A percentile compares a stretch with the other conserved stretches of the same genome.
Evolutionary conservation across 768 basidiomycete genomes (phyloP).

Genomic region (Auricularia cornea): DNA sequence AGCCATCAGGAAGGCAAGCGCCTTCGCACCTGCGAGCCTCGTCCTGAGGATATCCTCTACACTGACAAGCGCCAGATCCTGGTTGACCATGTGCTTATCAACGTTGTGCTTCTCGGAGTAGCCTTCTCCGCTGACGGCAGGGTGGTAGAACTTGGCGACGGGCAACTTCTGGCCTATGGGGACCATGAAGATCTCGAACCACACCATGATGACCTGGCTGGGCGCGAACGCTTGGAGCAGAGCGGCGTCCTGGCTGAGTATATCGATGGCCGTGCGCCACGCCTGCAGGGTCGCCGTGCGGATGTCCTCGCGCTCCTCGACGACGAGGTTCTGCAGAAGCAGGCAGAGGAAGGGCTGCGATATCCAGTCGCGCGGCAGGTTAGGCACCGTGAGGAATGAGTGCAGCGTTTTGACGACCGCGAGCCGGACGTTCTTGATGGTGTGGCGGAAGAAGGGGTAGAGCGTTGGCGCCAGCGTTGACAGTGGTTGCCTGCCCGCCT

Average conservation of each 20-base stretch:
- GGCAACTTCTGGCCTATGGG: conserved; percentile 80
- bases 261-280: conserved; percentile 63
- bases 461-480: conserved; percentile 76
- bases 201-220: conserved; percentile 60
- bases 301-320: conserved; percentile 84
- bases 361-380: conserved; percentile 77
- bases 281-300: conserved; percentile 61
- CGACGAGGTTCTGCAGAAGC: conserved; percentile 87
- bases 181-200: conserved; percentile 85
- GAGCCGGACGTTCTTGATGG: conserved; percentile 85
- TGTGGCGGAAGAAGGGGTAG: conserved; percentile 96
- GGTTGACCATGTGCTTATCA: conserved; percentile 89
- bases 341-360: conserved; percentile 66
- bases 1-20: conserved; percentile 60
- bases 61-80: conserved; percentile 78
- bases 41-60: conserved; percentile 71
- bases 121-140: conserved; percentile 39
- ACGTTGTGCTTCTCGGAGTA: conserved; percentile 76
- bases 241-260: conserved; percentile 32
- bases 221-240: conserved; percentile 45
- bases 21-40: conserved; percentile 67
- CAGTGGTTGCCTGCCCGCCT: conserved; percentile 68
- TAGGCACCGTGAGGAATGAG: conserved; percentile 73
- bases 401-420: conserved; percentile 85
- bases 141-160: conserved; percentile 55